phyloP scores from a whole-genome alignment of 495 filamentous ascomycete species.

The Pseudotulostoma volvatum region DNA sequence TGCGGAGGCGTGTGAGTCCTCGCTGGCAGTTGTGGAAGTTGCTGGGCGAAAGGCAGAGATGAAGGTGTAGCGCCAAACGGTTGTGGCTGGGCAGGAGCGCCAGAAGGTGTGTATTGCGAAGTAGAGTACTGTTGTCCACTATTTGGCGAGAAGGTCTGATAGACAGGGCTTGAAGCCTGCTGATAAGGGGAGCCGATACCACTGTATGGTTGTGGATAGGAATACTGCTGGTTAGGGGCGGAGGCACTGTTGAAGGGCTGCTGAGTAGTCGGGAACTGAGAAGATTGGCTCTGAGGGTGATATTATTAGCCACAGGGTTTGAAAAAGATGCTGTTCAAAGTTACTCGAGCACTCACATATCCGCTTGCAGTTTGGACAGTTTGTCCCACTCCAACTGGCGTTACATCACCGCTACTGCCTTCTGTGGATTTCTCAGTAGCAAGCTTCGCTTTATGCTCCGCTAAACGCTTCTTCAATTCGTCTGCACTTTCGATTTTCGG shows the following conservation, averaged over 20 bases:
- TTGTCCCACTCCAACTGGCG: conserved; percentile 36
- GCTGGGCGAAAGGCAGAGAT: conserved; percentile 18
- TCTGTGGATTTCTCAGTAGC: conserved; percentile 40
- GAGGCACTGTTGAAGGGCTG: conserved; percentile 10
- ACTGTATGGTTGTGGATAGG: conserved; percentile 25
- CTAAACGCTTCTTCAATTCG: conserved; percentile 68
- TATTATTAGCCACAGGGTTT: not conserved
- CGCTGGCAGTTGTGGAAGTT: conserved; percentile 20
- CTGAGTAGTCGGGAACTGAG: conserved; percentile 12
- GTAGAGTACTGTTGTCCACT: conserved; percentile 18
- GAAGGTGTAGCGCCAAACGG: conserved; percentile 19
- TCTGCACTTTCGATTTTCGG: conserved; percentile 60
- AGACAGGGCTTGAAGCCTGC: conserved; percentile 27
- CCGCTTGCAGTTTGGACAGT: conserved; percentile 35
- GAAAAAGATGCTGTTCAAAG: not conserved
- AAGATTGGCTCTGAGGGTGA: conserved; percentile 15
- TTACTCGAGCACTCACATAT: conserved; percentile 31
- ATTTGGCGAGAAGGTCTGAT: conserved; percentile 21
- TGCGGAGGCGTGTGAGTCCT: conserved; percentile 28
- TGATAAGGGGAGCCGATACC: conserved; percentile 23
- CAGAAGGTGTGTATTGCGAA: conserved; percentile 21
- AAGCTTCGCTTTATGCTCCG: conserved; percentile 59
- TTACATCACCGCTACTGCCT: conserved; percentile 43
- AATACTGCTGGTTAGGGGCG: conserved; percentile 13
- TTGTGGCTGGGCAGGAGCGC: conserved; percentile 30